Evolutionary conservation across 805 yeast genomes (phyloP).

Genomic region (Candida silvicultrix): DNA sequence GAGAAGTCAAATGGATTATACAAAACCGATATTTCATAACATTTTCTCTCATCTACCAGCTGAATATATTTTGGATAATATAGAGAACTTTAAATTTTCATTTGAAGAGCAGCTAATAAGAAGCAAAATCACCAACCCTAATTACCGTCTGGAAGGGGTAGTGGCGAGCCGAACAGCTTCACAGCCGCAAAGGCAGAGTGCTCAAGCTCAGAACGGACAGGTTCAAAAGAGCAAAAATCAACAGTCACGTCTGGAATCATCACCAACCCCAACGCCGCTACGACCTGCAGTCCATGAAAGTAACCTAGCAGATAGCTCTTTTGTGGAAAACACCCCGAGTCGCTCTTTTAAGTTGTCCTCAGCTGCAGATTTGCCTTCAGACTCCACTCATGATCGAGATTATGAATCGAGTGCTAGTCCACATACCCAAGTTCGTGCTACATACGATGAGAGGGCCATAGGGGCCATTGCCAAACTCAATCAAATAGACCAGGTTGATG

Average conservation of each 20-base stretch:
- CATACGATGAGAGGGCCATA: neutral
- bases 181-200: too few species aligned
- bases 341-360: neutral
- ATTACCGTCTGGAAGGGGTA: too few species aligned
- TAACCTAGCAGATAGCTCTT: neutral
- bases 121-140: neutral
- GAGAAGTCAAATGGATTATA: neutral
- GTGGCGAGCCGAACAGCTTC: too few species aligned
- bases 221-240: too few species aligned
- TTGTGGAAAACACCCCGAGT: neutral
- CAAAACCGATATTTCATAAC: slow-evolving; percentile 3
- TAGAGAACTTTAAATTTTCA: neutral
- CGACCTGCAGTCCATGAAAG: neutral
- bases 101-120: neutral
- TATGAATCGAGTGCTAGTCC: neutral
- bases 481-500: slow-evolving; percentile 13
- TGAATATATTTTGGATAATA: neutral
- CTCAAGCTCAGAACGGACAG: too few species aligned
- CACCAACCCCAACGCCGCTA: neutral
- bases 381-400: neutral
- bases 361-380: neutral
- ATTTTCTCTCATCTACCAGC: slow-evolving; percentile 3
- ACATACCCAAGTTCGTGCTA: neutral
- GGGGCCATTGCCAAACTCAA: slow-evolving; percentile 7
- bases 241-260: neutral